Evolutionary conservation across 495 filamentous ascomycete species (phyloP).

Genomic region (Parathielavia hyrcaniae): DNA sequence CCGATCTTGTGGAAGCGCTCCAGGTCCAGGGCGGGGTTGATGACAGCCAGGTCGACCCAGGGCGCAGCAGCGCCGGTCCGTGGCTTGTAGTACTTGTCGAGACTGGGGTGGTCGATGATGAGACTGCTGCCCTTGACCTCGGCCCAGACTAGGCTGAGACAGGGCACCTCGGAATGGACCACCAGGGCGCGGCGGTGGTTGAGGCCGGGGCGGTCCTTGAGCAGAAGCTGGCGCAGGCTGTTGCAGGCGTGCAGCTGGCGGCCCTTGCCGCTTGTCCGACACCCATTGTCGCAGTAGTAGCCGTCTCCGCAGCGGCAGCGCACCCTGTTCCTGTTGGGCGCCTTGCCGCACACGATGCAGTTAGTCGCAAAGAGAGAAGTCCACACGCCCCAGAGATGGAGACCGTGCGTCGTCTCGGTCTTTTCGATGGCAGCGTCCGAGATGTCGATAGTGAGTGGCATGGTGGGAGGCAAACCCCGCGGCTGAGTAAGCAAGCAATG

Average conservation of each 20-base stretch:
- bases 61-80: background rate
- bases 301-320: background rate
- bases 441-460: slow-evolving; percentile 8
- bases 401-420: background rate
- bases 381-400: slow-evolving; percentile 6
- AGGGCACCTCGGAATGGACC: background rate
- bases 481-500: no score
- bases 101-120: background rate
- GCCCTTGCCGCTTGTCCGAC: background rate
- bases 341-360: background rate
- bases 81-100: background rate
- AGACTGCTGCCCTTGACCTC: slow-evolving; percentile 3
- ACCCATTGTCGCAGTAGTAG: background rate
- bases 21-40: background rate
- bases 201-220: background rate
- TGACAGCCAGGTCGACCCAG: slow-evolving; percentile 5
- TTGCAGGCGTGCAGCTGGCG: background rate
- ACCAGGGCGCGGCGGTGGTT: slow-evolving; percentile 7
- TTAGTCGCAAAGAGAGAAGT: background rate
- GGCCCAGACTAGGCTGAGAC: background rate
- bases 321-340: background rate
- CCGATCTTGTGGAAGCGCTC: background rate
- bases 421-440: slow-evolving; percentile 5
- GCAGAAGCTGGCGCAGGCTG: background rate
- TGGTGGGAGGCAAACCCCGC: background rate